Evolutionary conservation across 2,329 filamentous ascomycete genomes (phyloP).

Genomic region (Hirsutella rhossiliensis): DNA sequence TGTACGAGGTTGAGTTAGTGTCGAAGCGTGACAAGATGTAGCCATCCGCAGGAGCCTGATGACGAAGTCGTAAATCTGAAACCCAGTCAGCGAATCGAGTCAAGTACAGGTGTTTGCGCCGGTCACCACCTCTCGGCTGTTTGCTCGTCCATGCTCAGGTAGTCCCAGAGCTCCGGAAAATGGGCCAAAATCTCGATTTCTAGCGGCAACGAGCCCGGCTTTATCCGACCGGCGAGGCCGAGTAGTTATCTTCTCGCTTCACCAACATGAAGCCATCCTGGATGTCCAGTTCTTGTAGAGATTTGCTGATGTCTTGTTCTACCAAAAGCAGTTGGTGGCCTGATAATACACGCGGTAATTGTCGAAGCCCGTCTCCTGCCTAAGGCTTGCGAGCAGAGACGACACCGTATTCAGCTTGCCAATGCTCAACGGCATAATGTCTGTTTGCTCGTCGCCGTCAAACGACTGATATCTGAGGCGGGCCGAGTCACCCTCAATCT

Average conservation of each 20-base stretch:
- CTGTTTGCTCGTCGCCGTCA: conserved; percentile 45
- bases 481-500: conserved; percentile 49
- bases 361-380: conserved; percentile 59
- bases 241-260: conserved; percentile 40
- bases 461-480: conserved; percentile 66
- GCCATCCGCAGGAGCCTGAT: conserved; percentile 54
- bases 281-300: conserved; percentile 57
- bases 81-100: conserved; percentile 1
- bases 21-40: conserved; percentile 48
- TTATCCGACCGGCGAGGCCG: conserved; percentile 29
- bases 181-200: conserved; percentile 72
- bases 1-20: conserved; percentile 36
- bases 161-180: conserved; percentile 73
- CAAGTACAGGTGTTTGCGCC: not conserved
- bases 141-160: conserved; percentile 61
- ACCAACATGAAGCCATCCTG: conserved; percentile 54
- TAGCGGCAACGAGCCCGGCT: conserved; percentile 45
- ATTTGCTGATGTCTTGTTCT: conserved; percentile 45
- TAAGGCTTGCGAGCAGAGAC: conserved; percentile 55
- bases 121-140: conserved; percentile 51
- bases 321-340: conserved; percentile 54
- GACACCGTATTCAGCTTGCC: conserved; percentile 59
- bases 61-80: conserved; percentile 57
- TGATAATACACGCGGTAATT: conserved; percentile 62
- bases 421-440: conserved; percentile 50